Evolutionary conservation across 805 yeast genomes (phyloP).

Genomic region (Lachancea fermentati): DNA sequence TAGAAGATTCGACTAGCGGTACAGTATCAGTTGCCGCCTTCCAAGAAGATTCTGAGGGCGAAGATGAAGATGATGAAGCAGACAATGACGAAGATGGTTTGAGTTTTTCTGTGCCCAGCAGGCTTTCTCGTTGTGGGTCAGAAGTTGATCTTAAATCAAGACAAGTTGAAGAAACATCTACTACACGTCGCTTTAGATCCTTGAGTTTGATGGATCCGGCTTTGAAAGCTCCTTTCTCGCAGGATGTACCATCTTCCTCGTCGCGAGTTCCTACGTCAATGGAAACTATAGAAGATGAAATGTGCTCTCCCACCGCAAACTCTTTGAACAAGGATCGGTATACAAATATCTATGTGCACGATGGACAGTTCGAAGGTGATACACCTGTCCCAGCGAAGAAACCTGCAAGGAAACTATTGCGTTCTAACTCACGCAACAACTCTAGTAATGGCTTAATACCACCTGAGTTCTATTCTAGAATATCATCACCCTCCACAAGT

Average conservation of each 20-base stretch:
- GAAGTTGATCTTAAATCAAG: slow-evolving; percentile 10
- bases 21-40: background rate
- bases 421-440: slow-evolving; percentile 12
- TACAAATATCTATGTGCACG: slow-evolving; percentile 32
- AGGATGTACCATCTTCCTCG: slow-evolving; percentile 1
- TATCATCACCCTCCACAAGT: slow-evolving; percentile 31
- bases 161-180: slow-evolving; percentile 4
- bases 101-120: slow-evolving; percentile 35
- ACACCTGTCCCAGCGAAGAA: slow-evolving; percentile 4
- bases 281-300: slow-evolving; percentile 18
- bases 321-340: slow-evolving; percentile 10
- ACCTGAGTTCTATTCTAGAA: slow-evolving; percentile 32
- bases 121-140: slow-evolving; percentile 27
- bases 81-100: slow-evolving; percentile 34
- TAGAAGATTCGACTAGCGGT: background rate
- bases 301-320: slow-evolving; percentile 13
- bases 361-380: slow-evolving; percentile 26
- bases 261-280: slow-evolving; percentile 7
- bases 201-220: slow-evolving; percentile 32
- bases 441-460: slow-evolving; percentile 28
- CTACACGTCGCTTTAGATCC: slow-evolving; percentile 28
- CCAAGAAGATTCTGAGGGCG: slow-evolving; percentile 12
- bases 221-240: slow-evolving; percentile 19
- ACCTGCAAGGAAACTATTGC: slow-evolving; percentile 10
- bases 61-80: slow-evolving; percentile 23